These are phyloP conservation scores for Melampsora larici-populina DNA, from an alignment of 1,284 basidiomycete species.

Conservation along the genomic window DNA sequence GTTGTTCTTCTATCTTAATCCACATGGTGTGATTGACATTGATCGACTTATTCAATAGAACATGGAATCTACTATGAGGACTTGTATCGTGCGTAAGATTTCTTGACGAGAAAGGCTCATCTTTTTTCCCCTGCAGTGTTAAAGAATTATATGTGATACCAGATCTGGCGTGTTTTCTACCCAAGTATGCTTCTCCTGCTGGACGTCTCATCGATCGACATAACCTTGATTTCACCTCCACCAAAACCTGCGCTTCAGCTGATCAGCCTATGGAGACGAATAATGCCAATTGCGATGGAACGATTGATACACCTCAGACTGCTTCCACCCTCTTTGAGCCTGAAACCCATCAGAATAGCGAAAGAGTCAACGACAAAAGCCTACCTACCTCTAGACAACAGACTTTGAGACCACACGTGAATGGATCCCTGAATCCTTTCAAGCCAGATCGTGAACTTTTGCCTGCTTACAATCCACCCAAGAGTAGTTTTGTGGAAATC, in stretches of 20 bases:
- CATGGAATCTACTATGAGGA: constrained; percentile 23
- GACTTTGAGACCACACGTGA: not conserved
- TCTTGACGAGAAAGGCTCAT: too few relatives aligned
- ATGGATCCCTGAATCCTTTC: constrained; percentile 10
- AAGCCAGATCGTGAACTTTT: constrained; percentile 13
- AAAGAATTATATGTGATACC: too few relatives aligned
- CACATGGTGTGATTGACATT: too few relatives aligned
- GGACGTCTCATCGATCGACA: constrained; percentile 5
- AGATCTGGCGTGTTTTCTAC: constrained; percentile 39
- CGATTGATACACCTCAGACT: too few relatives aligned
- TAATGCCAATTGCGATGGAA: not conserved
- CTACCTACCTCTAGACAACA: not conserved
- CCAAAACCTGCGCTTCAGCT: not conserved
- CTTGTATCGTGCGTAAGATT: constrained; percentile 5
- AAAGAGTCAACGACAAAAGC: not conserved
- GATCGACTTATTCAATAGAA: not conserved
- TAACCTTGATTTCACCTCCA: not conserved
- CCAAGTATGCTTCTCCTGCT: constrained; percentile 21
- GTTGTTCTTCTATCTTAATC: too few relatives aligned
- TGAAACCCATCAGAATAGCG: too few relatives aligned
- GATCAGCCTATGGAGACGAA: not conserved
- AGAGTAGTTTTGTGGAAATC: not conserved
- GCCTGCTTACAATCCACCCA: constrained; percentile 35
- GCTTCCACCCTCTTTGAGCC: too few relatives aligned
- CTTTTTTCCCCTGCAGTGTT: too few relatives aligned